Conservation (phyloP, 1,284 basidiomycete genomes). For the Schizophyllum commune region DNA sequence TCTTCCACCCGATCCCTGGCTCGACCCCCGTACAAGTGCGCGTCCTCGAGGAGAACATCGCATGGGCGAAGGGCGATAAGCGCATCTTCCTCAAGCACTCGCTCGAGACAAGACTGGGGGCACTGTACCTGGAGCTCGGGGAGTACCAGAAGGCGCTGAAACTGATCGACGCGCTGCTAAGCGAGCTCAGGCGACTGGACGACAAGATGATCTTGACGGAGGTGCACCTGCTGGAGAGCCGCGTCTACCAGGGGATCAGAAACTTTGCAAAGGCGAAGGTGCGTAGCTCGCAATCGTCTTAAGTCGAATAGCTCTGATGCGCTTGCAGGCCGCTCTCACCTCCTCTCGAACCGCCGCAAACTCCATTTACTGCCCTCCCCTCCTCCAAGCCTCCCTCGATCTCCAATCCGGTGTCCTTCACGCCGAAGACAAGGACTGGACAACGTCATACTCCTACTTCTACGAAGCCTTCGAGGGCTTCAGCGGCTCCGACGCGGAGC, state of each 20-base stretch:
- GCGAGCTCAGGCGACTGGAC: conserved; percentile 88
- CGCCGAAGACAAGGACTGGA: conserved; percentile 97
- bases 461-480: conserved; percentile 91
- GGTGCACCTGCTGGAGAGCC: conserved; percentile 89
- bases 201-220: conserved; percentile 99
- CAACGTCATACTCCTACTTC: conserved; percentile 96
- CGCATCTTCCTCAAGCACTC: conserved; percentile 94
- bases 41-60: conserved; percentile 85
- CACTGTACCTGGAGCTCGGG: conserved; percentile 77
- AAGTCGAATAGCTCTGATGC: not conserved
- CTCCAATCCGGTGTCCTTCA: conserved; percentile 88
- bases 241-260: conserved; percentile 87
- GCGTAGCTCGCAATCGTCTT: not conserved
- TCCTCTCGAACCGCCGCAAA: conserved; percentile 93
- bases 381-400: conserved; percentile 88
- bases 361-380: conserved; percentile 95
- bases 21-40: conserved; percentile 78
- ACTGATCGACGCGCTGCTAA: conserved; percentile 80
- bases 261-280: conserved; percentile 94
- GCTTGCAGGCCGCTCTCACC: conserved; percentile 81
- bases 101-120: conserved; percentile 85
- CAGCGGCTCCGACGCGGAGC: conserved; percentile 38
- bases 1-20: conserved; percentile 74
- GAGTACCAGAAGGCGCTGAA: conserved; percentile 77
- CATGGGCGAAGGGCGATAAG: conserved; percentile 90